These are phyloP conservation scores for Parasarocladium wereldwijsianum DNA, from an alignment of 2,329 filamentous ascomycete genomes.

Conservation along the genomic window DNA sequence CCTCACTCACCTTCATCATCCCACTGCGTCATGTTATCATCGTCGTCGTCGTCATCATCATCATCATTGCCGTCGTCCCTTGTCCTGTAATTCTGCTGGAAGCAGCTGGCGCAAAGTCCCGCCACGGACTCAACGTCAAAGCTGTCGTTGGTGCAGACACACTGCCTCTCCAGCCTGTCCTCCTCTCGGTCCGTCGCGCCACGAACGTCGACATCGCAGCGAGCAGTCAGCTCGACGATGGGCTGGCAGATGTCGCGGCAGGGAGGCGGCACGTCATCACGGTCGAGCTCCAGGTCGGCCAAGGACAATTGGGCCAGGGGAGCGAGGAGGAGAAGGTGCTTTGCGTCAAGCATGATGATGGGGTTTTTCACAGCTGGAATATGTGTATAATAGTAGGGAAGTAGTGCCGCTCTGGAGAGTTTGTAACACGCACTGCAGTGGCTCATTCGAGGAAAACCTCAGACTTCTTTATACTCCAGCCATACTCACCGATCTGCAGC, in stretches of 20 bases:
- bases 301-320: constrained; percentile 14
- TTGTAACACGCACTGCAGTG: too few species aligned
- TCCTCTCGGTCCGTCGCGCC: constrained; percentile 17
- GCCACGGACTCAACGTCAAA: constrained; percentile 22
- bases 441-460: too few species aligned
- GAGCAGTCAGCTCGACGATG: constrained; percentile 17
- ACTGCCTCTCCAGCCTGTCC: constrained; percentile 22
- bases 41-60: constrained; percentile 9
- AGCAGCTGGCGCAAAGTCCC: constrained; percentile 22
- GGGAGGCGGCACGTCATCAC: constrained; percentile 17
- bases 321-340: constrained; percentile 14
- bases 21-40: constrained; percentile 5
- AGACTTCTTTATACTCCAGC: too few species aligned
- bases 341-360: constrained; percentile 14
- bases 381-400: too few species aligned
- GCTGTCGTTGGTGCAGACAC: constrained; percentile 24
- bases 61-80: constrained; percentile 7
- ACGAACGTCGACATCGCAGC: constrained; percentile 19
- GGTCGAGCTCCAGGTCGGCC: constrained; percentile 19
- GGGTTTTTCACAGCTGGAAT: background rate
- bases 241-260: constrained; percentile 22
- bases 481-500: too few species aligned
- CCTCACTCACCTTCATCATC: constrained; percentile 4
- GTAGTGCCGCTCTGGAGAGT: too few species aligned
- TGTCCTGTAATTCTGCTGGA: constrained; percentile 15